Conservation (phyloP, 768 basidiomycete genomes). For the Tylopilus sp. region DNA sequence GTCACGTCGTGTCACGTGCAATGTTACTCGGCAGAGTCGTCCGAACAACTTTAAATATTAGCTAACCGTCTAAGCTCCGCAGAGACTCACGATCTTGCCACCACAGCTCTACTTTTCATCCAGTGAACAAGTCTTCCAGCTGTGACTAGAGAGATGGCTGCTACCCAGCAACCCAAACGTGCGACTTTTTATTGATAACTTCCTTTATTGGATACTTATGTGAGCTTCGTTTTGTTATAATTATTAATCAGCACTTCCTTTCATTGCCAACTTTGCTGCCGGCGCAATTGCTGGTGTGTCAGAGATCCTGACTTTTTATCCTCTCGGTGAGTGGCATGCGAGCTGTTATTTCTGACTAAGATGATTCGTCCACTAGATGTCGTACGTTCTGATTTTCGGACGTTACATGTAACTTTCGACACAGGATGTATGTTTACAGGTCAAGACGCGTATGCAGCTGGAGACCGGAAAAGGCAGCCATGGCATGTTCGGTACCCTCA, state of each 20-base stretch:
- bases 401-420: neutral
- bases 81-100: no score
- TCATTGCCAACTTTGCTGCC: slow-evolving; percentile 86
- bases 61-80: neutral
- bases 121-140: neutral
- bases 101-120: neutral
- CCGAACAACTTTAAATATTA: neutral
- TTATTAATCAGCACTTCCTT: slow-evolving; percentile 63
- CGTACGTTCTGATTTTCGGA: slow-evolving; percentile 44
- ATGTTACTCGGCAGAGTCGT: slow-evolving; percentile 1
- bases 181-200: neutral
- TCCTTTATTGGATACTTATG: neutral
- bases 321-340: slow-evolving; percentile 62
- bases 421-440: slow-evolving; percentile 42
- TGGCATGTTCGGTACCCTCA: slow-evolving; percentile 82
- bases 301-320: slow-evolving; percentile 82
- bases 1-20: slow-evolving; percentile 18
- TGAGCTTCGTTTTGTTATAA: slow-evolving; percentile 7
- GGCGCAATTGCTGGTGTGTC: slow-evolving; percentile 95
- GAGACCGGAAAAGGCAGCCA: slow-evolving; percentile 73
- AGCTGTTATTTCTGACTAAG: neutral
- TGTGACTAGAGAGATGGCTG: slow-evolving; percentile 16
- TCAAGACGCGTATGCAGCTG: slow-evolving; percentile 99
- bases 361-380: slow-evolving; percentile 60
- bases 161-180: slow-evolving; percentile 34